Percentiles rank a stretch among this genome's conserved stretches.
Conservation (phyloP, 352 stramenopile genomes). For the Pythium volutum region DNA sequence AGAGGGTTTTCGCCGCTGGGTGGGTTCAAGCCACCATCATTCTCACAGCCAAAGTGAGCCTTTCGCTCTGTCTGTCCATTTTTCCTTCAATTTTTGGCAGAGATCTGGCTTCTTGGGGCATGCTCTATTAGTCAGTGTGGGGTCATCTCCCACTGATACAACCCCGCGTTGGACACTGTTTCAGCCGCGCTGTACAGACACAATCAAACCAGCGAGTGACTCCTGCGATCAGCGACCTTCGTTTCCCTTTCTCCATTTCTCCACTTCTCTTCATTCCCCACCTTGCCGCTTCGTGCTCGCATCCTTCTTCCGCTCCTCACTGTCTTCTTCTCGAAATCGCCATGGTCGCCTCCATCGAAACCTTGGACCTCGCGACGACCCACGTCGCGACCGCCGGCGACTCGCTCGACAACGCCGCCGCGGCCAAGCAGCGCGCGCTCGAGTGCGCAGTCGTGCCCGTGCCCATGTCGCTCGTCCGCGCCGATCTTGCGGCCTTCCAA, state of each 20-base stretch:
- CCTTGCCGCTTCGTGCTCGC: not conserved
- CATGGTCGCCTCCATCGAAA: constrained; percentile 13
- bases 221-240: not conserved
- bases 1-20: no score
- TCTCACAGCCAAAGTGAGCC: no score
- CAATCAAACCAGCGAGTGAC: no score
- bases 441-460: constrained; percentile 41
- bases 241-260: not conserved
- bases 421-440: constrained; percentile 35
- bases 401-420: constrained; percentile 27
- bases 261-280: not conserved
- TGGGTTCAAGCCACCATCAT: no score
- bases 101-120: no score
- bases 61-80: no score
- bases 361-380: constrained; percentile 37
- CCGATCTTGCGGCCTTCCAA: constrained; percentile 51
- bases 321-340: not conserved
- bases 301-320: not conserved
- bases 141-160: not conserved
- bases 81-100: no score
- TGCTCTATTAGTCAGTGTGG: constrained; percentile 4
- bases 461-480: constrained; percentile 44
- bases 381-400: constrained; percentile 47
- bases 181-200: no score
- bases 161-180: no score